Evolutionary conservation across 2,329 filamentous ascomycete genomes (phyloP), one percentile per base, ranked within the genome.

Genomic region (Coleophoma cylindrospora): DNA sequence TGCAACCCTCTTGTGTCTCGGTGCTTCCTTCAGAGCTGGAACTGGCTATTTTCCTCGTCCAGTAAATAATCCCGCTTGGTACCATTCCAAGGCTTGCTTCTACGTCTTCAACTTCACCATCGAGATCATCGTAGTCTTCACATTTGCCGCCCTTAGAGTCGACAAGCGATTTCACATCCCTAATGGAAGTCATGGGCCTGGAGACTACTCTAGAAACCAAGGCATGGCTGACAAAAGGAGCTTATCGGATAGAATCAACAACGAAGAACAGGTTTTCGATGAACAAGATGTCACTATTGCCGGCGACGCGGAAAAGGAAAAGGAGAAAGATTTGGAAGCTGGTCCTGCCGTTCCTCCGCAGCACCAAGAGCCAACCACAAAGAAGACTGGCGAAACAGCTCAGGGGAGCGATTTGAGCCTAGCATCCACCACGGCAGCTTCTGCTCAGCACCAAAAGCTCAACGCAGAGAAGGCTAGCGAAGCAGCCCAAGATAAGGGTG

Each of bases 71-170:
- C 82, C 87, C 2, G 84, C 83, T 5, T 87, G 84, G 77, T 92
- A 84, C 64, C 79, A 89, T 60, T 72, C 72, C 61, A 87, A 85
- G 64, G 79, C 83, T 2, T 81, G 79, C 60, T 95, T 90, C 72
- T 95, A 94, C 70, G 70, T 83, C 62, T 88, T 94, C 72, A 87
- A 89, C 69, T 95, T 88, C 63, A 72, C 71, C 14, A 74, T 91
- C 36, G 91, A 95, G 68, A 70, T 91, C 38, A 63, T 86, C 21
- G 81, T 90, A 36, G 75, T 92, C 4, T 77, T 75, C 48, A 69
- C 84, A 9, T 92, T 88, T 67, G 76, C 84, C 0, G 61, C 86
- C 14, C 67, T 77, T 17, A 78, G 90, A 33, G 83, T 94, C 54
- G 91, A 95, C 65, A 75, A 76, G 54, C 79, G 87, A 40, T 95